These are phyloP conservation scores for Cyclotella baltica DNA, from an alignment of 108 stramenopile genomes.

Conservation along the genomic window DNA sequence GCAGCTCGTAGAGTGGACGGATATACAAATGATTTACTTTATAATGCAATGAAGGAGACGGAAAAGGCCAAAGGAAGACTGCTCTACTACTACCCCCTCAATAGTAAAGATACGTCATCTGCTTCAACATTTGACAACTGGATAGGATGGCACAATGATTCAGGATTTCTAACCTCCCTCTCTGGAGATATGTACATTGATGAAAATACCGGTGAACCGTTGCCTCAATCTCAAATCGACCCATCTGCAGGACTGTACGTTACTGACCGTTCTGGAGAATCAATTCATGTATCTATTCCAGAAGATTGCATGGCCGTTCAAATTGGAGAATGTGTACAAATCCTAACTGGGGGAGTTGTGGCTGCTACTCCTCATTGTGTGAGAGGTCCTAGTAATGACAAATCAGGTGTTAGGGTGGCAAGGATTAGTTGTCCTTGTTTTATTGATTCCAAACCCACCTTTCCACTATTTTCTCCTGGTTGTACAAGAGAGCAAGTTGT, in stretches of 20 bases:
- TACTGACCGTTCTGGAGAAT: constrained; percentile 65
- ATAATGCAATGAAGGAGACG: constrained; percentile 66
- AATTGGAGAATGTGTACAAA: constrained; percentile 93
- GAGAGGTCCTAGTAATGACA: constrained; percentile 54
- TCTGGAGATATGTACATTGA: constrained; percentile 89
- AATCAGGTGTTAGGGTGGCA: constrained; percentile 39
- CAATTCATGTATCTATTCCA: constrained; percentile 74
- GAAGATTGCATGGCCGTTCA: constrained; percentile 93
- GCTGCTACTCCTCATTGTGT: constrained; percentile 95
- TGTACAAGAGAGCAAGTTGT: constrained; percentile 57
- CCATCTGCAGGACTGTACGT: constrained; percentile 86
- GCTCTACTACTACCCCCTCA: constrained; percentile 90
- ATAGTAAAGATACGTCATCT: constrained; percentile 25
- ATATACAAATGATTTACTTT: constrained; percentile 51
- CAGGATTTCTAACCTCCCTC: constrained; percentile 91
- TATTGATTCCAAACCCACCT: constrained; percentile 82
- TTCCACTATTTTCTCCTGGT: constrained; percentile 74
- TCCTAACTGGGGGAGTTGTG: constrained; percentile 86
- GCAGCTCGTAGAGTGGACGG: constrained; percentile 39
- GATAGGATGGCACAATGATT: constrained; percentile 96
- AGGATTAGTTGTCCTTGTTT: constrained; percentile 86
- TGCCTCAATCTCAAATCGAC: constrained; percentile 58
- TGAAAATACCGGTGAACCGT: constrained; percentile 63
- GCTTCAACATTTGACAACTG: constrained; percentile 65
- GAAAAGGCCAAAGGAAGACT: constrained; percentile 93